Evolutionary conservation across 2,329 filamentous ascomycete genomes (phyloP), one percentile per base, ranked within the genome.

Genomic region (Boeremia lycopersici): DNA sequence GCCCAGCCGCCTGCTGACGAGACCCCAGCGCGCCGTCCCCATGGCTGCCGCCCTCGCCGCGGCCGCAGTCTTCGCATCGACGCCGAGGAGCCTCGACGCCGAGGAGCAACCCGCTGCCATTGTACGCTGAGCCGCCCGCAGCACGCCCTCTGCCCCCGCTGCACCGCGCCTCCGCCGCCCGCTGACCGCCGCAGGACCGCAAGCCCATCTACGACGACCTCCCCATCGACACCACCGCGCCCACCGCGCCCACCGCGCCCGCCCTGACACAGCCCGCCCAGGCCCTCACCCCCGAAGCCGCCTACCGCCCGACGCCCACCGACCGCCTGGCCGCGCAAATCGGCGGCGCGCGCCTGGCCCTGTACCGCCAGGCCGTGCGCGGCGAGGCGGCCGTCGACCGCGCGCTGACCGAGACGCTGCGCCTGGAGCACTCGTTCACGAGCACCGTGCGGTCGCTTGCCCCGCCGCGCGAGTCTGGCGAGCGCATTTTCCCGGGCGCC

Each of bases 391-490:
- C 86, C 69, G 84, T 97, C 78, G 97, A 99, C 82, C 77, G 82
- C 66, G 83, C 89, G 66, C 88, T 97, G 78, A 89, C 91, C 74
- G 84, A 84, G 62, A 89, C 89, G 64, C 90, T 99, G 71, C 78
- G 87, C 73, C 86, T 96, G 63, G 95, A 99, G 82, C 87, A 89
- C 74, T 90, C 87, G 72, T 93, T 98, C 80, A 96, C 93, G 67
- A 85, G 84, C 76, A 98, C 95, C 57, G 78, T 99, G 64, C 91
- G 93, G 55, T 92, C 89, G 19, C 84, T 99, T 34, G 95, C 93
- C 17, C 95, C 95, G 28, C 82, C 92, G 33, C 88, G 88, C 69
- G 89, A 93, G 77, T 90, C 87, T 57, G 90, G 90, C 74, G 95
- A 99, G 82, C 87, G 87, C 72, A 84, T 99, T 52, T 87, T 98